phyloP scores from a whole-genome alignment of 1,284 basidiomycete species.

The Leccinum variabile region DNA sequence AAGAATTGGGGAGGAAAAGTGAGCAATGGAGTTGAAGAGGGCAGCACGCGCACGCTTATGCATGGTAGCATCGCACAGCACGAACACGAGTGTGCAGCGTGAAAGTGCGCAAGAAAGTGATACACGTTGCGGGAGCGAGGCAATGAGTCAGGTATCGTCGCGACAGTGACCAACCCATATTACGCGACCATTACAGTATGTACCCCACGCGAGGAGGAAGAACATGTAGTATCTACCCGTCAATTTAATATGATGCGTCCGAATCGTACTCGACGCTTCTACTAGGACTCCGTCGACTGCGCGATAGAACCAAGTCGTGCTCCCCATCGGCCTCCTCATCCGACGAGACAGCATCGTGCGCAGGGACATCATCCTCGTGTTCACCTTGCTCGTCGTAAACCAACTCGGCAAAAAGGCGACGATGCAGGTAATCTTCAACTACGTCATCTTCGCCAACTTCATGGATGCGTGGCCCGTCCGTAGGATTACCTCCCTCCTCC shows the following conservation, averaged over 20 bases:
- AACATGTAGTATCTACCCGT: conserved; percentile 5
- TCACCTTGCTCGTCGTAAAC: conserved; percentile 20
- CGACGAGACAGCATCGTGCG: conserved; percentile 13
- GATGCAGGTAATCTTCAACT: conserved; percentile 5
- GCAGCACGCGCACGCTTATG: conserved; percentile 27
- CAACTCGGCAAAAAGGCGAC: conserved; percentile 8
- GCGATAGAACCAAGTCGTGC: background rate
- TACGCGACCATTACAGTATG: conserved; percentile 5
- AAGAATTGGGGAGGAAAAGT: conserved; percentile 9
- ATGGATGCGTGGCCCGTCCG: conserved; percentile 25
- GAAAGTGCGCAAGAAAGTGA: conserved; percentile 18
- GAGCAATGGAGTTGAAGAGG: conserved; percentile 18
- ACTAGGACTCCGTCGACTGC: background rate
- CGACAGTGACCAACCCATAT: conserved; percentile 17
- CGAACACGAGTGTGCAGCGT: conserved; percentile 35
- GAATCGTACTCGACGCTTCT: conserved; percentile 20
- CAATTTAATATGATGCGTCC: conserved; percentile 5
- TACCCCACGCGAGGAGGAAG: background rate
- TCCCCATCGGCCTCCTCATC: conserved; percentile 21
- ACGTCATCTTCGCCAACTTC: conserved; percentile 23
- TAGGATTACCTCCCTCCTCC: conserved; percentile 1
- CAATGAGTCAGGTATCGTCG: conserved; percentile 3
- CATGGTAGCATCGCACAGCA: conserved; percentile 32
- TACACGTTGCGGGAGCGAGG: conserved; percentile 33
- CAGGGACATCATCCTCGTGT: conserved; percentile 10